Conservation (phyloP, 345 rosid species). For the Populus euphratica region DNA sequence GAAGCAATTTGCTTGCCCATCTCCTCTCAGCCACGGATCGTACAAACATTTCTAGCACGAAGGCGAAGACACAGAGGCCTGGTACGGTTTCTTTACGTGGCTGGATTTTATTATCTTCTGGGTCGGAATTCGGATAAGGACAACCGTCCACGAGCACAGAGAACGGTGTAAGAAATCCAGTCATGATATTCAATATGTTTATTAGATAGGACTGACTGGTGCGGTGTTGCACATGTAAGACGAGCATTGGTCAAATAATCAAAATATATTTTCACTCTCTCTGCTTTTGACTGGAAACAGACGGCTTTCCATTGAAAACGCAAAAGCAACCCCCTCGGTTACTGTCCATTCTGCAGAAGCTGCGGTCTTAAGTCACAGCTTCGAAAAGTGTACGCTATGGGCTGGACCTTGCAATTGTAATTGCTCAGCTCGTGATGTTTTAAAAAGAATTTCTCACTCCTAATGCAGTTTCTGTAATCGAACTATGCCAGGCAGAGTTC, state of each 20-base stretch:
- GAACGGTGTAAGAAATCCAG: not conserved
- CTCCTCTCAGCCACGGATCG: not conserved
- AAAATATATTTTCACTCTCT: not conserved
- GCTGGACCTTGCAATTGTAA: not conserved
- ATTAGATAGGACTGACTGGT: not conserved
- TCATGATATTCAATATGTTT: not conserved
- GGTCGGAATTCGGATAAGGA: not conserved
- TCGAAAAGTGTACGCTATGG: not conserved
- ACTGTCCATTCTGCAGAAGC: not conserved
- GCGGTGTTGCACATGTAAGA: too few species aligned
- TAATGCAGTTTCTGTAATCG: too few species aligned
- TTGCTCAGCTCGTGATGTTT: too few species aligned
- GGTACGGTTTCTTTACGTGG: not conserved
- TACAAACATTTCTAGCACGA: not conserved
- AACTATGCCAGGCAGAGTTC: too few species aligned
- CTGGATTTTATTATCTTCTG: too few species aligned
- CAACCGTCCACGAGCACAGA: slow-evolving; percentile 11
- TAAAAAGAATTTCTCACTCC: too few species aligned
- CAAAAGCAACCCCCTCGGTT: not conserved
- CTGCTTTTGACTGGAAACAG: not conserved
- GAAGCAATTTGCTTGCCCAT: slow-evolving; percentile 1
- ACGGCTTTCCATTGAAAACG: not conserved
- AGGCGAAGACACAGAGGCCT: not conserved
- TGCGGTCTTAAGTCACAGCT: not conserved
- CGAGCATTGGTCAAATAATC: not conserved